Conservation (phyloP, 169 alveolate genomes). For the Plasmodium relictum region DNA sequence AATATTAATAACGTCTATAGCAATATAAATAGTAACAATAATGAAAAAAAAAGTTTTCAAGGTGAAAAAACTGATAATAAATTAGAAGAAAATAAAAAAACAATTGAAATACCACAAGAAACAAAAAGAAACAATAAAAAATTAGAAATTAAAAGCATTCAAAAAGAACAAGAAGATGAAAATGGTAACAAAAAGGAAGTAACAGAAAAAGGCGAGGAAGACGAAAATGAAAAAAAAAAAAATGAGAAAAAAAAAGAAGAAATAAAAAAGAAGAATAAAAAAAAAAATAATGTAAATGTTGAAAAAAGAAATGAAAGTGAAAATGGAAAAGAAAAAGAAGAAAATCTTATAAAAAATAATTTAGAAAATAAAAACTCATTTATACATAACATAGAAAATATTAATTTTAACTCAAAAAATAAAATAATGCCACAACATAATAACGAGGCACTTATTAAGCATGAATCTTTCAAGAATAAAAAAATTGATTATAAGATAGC, state of each 20-base stretch:
- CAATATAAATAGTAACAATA: neutral
- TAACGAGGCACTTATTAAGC: neutral
- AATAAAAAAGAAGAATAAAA: neutral
- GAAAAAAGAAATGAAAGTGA: slow-evolving; percentile 3
- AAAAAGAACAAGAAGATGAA: neutral
- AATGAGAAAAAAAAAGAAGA: neutral
- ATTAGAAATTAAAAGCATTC: neutral
- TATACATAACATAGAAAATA: slow-evolving; percentile 14
- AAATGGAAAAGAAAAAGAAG: neutral
- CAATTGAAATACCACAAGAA: neutral
- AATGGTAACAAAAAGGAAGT: neutral
- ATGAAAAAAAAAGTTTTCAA: neutral
- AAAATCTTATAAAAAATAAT: neutral
- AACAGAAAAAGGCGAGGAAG: neutral
- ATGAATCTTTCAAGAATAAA: neutral
- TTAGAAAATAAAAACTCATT: slow-evolving; percentile 7
- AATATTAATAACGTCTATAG: too few species aligned
- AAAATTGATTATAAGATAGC: neutral
- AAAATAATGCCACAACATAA: neutral
- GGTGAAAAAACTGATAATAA: neutral
- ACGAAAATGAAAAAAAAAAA: neutral
- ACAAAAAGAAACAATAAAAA: neutral
- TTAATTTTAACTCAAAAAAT: slow-evolving; percentile 18
- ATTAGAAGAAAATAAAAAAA: neutral
- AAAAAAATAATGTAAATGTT: neutral